Evolutionary conservation across 2,329 filamentous ascomycete species (phyloP), one percentile per base, ranked within the genome.

Genomic region (Hirsutella minnesotensis): DNA sequence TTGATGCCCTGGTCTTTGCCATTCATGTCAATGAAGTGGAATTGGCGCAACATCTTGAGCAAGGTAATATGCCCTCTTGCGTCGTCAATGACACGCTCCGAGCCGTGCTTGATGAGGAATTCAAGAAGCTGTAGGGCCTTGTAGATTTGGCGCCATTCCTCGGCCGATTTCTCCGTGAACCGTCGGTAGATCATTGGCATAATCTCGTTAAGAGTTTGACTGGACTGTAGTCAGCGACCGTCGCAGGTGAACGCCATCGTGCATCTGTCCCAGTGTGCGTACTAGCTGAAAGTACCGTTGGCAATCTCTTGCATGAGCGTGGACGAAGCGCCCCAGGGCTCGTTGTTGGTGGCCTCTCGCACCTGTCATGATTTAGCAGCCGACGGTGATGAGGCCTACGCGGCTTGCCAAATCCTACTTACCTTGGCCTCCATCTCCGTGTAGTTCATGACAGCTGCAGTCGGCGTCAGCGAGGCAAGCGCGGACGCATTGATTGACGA

Each of bases 131-230:
- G 92, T 20, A 98, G 80, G 9, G 87, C 83, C 72, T 98, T 98
- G 76, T 98, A 98, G 59, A 98, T 98, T 64, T 98, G 92, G 52
- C 92, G 79, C 92, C 92, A 98, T 67, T 98, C 92, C 62, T 98
- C 92, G 44, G 92, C 90, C 8, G 88, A 77, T 71, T 98, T 98
- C 63, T 98, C 92, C 47, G 92, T 98, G 65, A 98, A 98, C 51
- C 92, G 86, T 58, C 94, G 92, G 71, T 98, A 98, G 59, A 98
- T 95, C 87, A 98, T 92, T 51, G 92, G 92, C 92, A 98, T 98
- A 61, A 98, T 96, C 65, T 98, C 92, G 65, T 96, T 96, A 44
- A 98, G 79, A 41, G 89, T 79, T 79, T 95, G 88, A 62, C 90
- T 95, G 59, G 1, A 4, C 15, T 15, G 12, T 40, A 16, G 42